These are phyloP conservation scores for Actinomortierella ambigua DNA, from an alignment of 371 early-diverging fungal species.

Conservation along the genomic window DNA sequence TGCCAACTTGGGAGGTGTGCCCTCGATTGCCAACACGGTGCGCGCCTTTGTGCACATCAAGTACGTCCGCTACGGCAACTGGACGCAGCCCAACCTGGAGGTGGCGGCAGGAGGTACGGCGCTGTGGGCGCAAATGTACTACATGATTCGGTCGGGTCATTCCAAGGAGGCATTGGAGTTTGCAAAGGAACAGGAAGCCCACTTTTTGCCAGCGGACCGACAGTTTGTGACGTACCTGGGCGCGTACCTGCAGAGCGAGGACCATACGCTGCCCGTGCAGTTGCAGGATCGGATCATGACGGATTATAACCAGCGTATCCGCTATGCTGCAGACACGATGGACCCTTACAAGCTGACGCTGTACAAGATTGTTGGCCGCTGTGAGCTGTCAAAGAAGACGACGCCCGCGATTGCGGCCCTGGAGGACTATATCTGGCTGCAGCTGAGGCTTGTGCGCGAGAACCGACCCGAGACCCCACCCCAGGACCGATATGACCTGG, in stretches of 20 bases:
- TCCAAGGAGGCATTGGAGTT: conserved; percentile 67
- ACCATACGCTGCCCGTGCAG: conserved; percentile 50
- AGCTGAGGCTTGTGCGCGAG: conserved; percentile 63
- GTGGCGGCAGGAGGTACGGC: conserved; percentile 67
- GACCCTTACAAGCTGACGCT: conserved; percentile 91
- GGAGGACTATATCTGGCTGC: conserved; percentile 42
- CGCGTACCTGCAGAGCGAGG: conserved; percentile 63
- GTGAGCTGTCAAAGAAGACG: conserved; percentile 71
- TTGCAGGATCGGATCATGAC: conserved; percentile 55
- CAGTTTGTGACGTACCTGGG: conserved; percentile 69
- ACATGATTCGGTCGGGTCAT: conserved; percentile 78
- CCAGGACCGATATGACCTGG: conserved; percentile 67
- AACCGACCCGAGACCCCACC: conserved; percentile 49
- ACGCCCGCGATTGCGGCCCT: conserved; percentile 51
- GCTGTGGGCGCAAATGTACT: conserved; percentile 85
- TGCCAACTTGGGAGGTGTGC: conserved; percentile 74
- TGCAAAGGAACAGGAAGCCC: conserved; percentile 56
- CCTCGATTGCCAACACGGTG: conserved; percentile 65
- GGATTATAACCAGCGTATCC: conserved; percentile 65
- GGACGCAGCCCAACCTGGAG: conserved; percentile 59
- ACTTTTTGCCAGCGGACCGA: conserved; percentile 57
- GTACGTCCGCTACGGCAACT: conserved; percentile 56
- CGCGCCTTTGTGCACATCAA: conserved; percentile 69
- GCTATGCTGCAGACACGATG: conserved; percentile 49
- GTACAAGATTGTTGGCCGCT: conserved; percentile 88